Evolutionary conservation across 306 rosid species (phyloP), one percentile per base, ranked within the genome.

Genomic region (Betula pendula): DNA sequence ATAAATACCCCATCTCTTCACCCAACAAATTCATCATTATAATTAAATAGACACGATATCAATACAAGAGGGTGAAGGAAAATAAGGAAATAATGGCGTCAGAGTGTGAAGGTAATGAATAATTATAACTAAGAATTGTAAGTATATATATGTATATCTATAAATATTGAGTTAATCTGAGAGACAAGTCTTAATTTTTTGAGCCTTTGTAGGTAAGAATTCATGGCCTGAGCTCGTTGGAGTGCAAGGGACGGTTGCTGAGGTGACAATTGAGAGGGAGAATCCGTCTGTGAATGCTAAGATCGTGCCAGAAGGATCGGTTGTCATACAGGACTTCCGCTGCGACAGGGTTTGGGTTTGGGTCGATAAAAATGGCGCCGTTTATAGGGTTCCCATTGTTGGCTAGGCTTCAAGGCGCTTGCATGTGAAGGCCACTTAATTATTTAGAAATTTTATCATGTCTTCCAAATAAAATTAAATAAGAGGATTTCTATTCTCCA

Each of bases 201-300:
- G 5, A 17, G 14, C 56, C 35, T 53, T 45, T 48, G 25, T 47
- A 89, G 90, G 90, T 33, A 89, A 86, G 85, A 79, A 75, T 7
- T 86, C 90, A 40, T 86, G 93, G 89, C 89, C 93, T 3, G 87
- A 89, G 70, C 81, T 89, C 6, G 81, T 84, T 29, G 90, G 90
- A 68, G 71, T 22, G 45, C 7, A 68, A 38, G 93, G 87, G 56
- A 60, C 7, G 3, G 81, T 40, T 33, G 93, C 87, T 5, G 85
- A 66, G 74, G 78, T 25, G 16, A 79, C 45, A 33, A 82, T 86
- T 48, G 89, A 86, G 82, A 84, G 77, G 22, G 87, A 86, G 80
- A 86, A 89, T 76, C 69, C 78, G 9, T 10, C 20, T 7, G 90
- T 89, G 17, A 0, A 71, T 70, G 87, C 87, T 16, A 42, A 16